phyloP scores from a whole-genome alignment of 139 green algal genomes.

The Micractinium conductrix region DNA sequence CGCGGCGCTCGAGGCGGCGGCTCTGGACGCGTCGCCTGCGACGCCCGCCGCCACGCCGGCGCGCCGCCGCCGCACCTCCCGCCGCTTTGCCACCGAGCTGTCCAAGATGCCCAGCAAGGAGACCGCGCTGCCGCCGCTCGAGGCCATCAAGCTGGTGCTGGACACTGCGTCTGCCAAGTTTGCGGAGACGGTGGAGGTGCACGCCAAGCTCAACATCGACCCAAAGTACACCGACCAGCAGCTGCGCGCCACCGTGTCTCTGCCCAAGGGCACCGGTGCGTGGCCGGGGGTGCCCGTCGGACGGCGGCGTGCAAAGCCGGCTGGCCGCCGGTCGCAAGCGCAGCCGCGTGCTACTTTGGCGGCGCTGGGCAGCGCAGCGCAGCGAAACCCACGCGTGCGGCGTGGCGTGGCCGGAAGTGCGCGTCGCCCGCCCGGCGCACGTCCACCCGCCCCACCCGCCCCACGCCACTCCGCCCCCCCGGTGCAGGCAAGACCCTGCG shows the following conservation, averaged over 20 bases:
- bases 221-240: constrained; percentile 98
- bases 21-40: constrained; percentile 15
- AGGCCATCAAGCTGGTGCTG: constrained; percentile 76
- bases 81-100: constrained; percentile 27
- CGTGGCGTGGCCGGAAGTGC: no score
- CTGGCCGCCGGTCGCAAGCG: no score
- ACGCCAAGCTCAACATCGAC: constrained; percentile 90
- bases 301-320: no score
- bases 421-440: no score
- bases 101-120: constrained; percentile 41
- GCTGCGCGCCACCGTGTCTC: constrained; percentile 94
- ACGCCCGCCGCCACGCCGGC: background rate
- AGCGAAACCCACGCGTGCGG: no score
- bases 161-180: constrained; percentile 91
- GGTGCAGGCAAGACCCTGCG: constrained; percentile 86
- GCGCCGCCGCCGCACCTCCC: constrained; percentile 27
- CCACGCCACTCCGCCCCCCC: background rate
- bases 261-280: constrained; percentile 89
- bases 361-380: no score
- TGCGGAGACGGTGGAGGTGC: constrained; percentile 95
- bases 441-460: background rate
- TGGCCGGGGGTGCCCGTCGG: no score
- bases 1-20: constrained; percentile 30
- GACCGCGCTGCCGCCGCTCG: constrained; percentile 59
- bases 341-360: no score